Conservation (phyloP, 2,329 filamentous ascomycete genomes). For the Trichoderma atroviride region DNA sequence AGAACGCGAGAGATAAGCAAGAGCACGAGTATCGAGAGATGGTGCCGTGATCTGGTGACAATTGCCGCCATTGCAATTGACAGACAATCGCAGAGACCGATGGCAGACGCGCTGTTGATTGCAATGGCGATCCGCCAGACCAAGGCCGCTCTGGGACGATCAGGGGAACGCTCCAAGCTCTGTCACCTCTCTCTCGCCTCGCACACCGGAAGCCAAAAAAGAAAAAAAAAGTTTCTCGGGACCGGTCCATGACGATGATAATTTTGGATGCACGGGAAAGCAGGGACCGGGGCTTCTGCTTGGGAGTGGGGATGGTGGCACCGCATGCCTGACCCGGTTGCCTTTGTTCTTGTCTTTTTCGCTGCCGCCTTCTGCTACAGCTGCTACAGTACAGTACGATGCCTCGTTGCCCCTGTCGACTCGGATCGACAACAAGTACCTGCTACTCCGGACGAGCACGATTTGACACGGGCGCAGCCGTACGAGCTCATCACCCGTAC, state of each 20-base stretch:
- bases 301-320: slow-evolving; percentile 17
- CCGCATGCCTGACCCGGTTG: background rate
- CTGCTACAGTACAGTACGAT: no score
- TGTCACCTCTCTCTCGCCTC: background rate
- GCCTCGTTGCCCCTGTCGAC: background rate
- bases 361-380: background rate
- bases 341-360: background rate
- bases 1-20: slow-evolving; percentile 1
- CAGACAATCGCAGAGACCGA: background rate
- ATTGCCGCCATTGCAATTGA: background rate
- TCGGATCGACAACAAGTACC: background rate
- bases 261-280: slow-evolving; percentile 25
- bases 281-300: slow-evolving; percentile 18
- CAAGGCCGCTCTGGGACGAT: slow-evolving; percentile 5
- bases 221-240: slow-evolving; percentile 1
- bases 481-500: background rate
- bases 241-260: slow-evolving; percentile 23
- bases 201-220: background rate
- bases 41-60: background rate
- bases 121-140: slow-evolving; percentile 4
- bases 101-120: background rate
- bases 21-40: background rate
- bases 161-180: slow-evolving; percentile 17
- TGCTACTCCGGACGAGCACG: background rate
- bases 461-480: background rate